Evolutionary conservation across 768 basidiomycete genomes (phyloP), one percentile per base, ranked within the genome.

Genomic region (Strobilomyces dryophilus): DNA sequence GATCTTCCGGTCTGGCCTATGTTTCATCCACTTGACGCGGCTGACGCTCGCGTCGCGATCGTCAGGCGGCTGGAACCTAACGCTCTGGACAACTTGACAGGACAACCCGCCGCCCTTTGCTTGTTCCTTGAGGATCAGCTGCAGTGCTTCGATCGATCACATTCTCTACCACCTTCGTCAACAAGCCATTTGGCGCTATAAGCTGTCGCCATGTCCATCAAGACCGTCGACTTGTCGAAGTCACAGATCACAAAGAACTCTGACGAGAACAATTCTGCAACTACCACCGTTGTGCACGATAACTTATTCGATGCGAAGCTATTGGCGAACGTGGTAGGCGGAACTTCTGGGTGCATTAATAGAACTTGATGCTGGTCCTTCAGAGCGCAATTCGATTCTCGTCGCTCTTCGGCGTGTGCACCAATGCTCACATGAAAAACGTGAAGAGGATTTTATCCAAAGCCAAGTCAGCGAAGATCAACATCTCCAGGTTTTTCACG

Each of bases 401-500:
- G 20, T 48, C 46, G 27, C 21, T 27, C 20, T 31, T 47, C 34
- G 9, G 44, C 11, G 26, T 5, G 29, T 15, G 45, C 42, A 17
- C 24, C 2, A 40, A 49, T 39, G 26, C 40, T 29, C 52, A n/a
- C 7, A 27, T 15, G 12, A 32, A 48, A 21, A 57, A 47, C 7
- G 7, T 29, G 3, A 29, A 29, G 29, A 56, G 37, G 29, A 44
- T 34, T 58, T 34, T 60, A 26, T 52, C 42, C 37, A 63, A 45
- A 39, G 43, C 60, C 41, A 52, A 46, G 41, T 53, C 27, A 1
- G 55, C 49, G 40, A 64, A 55, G 54, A 49, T 41, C 26, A 56
- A 17, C 34, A 51, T 64, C 20, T 14, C 35, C 40, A 61, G 49
- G 45, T 41, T 64, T 32, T 62, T 66, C 48, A 63, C 47, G 48